Evolutionary conservation across 2,329 filamentous ascomycete genomes (phyloP).

Genomic region (Onygenales sp.): DNA sequence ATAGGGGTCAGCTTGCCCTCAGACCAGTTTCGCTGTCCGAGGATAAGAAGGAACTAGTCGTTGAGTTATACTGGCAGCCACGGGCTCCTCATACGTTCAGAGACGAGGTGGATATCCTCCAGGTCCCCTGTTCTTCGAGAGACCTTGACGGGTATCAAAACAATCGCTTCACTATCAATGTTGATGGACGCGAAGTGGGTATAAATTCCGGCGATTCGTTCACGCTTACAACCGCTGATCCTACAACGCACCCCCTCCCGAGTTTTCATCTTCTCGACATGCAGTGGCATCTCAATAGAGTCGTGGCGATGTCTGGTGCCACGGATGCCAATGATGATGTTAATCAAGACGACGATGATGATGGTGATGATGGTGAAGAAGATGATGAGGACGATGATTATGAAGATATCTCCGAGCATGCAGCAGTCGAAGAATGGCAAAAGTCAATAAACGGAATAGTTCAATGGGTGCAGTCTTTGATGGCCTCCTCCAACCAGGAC

Average conservation of each 20-base stretch:
- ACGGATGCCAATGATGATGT: not conserved
- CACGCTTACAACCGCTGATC: not conserved
- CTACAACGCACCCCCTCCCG: not conserved
- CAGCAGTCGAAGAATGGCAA: no score
- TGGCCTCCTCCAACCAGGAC: no score
- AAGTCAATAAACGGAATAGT: no score
- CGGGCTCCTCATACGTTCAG: not conserved
- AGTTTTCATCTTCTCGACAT: constrained; percentile 1
- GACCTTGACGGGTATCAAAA: not conserved
- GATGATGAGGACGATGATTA: not conserved
- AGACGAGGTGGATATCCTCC: not conserved
- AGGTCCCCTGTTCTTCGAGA: not conserved
- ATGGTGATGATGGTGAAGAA: not conserved
- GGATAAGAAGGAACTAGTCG: not conserved
- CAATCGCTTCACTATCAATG: not conserved
- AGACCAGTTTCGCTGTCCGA: not conserved
- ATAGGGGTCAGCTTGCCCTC: not conserved
- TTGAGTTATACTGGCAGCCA: constrained; percentile 1
- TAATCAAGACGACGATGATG: not conserved
- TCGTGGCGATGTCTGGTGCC: constrained; percentile 1
- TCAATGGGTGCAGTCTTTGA: no score
- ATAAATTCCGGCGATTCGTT: not conserved
- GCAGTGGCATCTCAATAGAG: not conserved
- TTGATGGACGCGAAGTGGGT: not conserved
- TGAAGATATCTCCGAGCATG: no score